Percentiles rank a stretch among this genome's conserved stretches.
phyloP scores from a whole-genome alignment of 495 filamentous ascomycete species.

The Aspergillus ostianus region DNA sequence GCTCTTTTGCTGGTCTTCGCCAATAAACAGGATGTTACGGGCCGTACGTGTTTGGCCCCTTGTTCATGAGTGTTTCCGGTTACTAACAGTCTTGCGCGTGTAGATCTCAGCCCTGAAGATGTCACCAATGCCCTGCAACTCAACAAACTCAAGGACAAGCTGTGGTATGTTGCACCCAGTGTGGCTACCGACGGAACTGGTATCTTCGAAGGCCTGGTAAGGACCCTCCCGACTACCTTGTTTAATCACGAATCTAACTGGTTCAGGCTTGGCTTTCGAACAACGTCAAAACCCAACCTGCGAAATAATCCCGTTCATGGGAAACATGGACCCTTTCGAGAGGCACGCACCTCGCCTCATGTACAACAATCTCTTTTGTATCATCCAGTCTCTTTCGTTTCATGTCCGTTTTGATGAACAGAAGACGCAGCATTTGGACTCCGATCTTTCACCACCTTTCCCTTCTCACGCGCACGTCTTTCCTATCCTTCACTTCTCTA shows the following conservation, averaged over 20 bases:
- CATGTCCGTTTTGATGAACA: constrained; percentile 48
- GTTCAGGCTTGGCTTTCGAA: constrained; percentile 82
- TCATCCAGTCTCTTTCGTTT: constrained; percentile 34
- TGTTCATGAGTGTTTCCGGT: not conserved
- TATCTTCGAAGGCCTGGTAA: constrained; percentile 86
- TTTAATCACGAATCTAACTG: constrained; percentile 14
- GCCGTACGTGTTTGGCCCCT: constrained; percentile 56
- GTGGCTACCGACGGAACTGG: constrained; percentile 93
- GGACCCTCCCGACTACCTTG: constrained; percentile 13
- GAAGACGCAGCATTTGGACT: constrained; percentile 46
- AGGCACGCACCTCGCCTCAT: constrained; percentile 21
- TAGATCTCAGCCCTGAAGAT: constrained; percentile 84
- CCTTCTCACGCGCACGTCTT: constrained; percentile 16
- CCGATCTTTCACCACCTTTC: constrained; percentile 23
- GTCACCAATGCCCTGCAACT: constrained; percentile 84
- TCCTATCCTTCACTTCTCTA: constrained; percentile 2
- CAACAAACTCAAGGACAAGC: constrained; percentile 81
- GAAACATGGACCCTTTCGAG: not conserved
- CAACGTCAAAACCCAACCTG: constrained; percentile 77
- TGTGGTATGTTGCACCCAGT: constrained; percentile 95
- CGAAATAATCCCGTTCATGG: constrained; percentile 34
- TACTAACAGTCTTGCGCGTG: constrained; percentile 16
- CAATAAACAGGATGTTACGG: constrained; percentile 92
- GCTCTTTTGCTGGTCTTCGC: constrained; percentile 91
- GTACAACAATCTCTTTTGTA: constrained; percentile 41